Base-by-base conservation (phyloP, 164 flowering plant genomes). In the Santalum album region DNA sequence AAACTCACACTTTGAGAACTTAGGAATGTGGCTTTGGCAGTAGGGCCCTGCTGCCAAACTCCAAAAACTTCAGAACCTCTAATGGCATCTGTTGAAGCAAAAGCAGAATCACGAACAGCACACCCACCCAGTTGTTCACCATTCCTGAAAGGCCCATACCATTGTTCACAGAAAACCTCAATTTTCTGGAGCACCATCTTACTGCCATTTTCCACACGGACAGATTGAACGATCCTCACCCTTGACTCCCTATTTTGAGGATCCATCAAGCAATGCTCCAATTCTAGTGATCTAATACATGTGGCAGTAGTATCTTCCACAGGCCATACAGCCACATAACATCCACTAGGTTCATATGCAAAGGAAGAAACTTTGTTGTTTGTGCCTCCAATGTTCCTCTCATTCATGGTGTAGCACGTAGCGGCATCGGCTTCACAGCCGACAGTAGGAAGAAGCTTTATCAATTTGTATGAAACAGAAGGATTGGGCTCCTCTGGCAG, bases 401-500 rank as follows among this genome's bases (percentile, higher is more conserved):
- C 84, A 57, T 84, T 77, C 15, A 77, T 51, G 62, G 61, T 72
- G 56, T 84, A 62, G 14, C 70, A 73, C 1, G 96, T 92, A 16
- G 96, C 96, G 17, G 99, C 99, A 73, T 92, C 99, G n/a, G 96
- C 99, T 72, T 92, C 99, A 62, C 99, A 92, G 18, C 96, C 99
- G 25, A 92, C 96, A 2, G 99, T 92, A 1, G 99, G 96, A 39
- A 92, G 84, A 39, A 92, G 65, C 71, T 79, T 76, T 22, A 89
- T 80, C 54, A 74, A 39, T 64, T 81, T 92, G 77, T 87, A 92
- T 10, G 56, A 1, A 68, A 87, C 65, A 49, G 38, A 3, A 46
- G 12, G 43, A 4, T 29, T 16, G 4, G 42, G 42, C 11, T 72
- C 64, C 25, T 68, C 61, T 6, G 77, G 56, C 22, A 70, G 62